Percentiles rank a stretch among this genome's conserved stretches.
These are phyloP conservation scores for Micromonas commoda DNA, from an alignment of 139 green algal species.

Conservation along the genomic window DNA sequence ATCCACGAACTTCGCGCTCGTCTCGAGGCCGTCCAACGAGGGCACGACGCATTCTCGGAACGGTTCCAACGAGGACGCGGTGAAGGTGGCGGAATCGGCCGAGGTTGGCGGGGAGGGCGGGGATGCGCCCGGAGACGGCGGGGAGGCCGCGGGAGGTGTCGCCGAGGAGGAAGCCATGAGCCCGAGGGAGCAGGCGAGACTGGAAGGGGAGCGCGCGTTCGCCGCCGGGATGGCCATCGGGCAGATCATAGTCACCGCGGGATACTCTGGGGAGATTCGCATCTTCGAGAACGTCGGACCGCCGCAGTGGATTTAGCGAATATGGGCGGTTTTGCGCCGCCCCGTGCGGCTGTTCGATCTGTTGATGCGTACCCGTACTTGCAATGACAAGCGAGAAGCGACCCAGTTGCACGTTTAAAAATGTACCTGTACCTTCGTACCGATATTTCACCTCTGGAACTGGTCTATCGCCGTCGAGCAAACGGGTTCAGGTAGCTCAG, in stretches of 20 bases:
- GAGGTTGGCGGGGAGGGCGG: neutral
- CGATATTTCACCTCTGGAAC: neutral
- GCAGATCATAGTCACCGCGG: constrained; percentile 48
- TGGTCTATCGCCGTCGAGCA: neutral
- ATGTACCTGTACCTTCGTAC: neutral
- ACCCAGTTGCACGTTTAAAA: no score
- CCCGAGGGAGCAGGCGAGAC: constrained; percentile 5
- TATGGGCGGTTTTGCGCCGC: neutral
- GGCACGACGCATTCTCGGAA: no score
- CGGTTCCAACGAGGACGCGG: neutral
- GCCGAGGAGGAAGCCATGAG: no score
- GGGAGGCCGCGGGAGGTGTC: constrained; percentile 4
- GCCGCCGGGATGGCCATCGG: neutral
- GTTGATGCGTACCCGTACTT: no score
- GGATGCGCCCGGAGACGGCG: neutral
- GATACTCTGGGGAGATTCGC: constrained; percentile 50
- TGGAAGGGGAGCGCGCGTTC: constrained; percentile 25
- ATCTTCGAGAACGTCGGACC: constrained; percentile 49
- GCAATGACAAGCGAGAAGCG: no score
- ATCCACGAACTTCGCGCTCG: no score
- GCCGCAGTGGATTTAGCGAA: constrained; percentile 37
- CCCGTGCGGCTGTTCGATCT: no score
- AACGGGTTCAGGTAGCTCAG: neutral
- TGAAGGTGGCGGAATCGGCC: neutral
- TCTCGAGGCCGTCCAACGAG: no score